Conservation (phyloP, 2,329 filamentous ascomycete species). For the Colletotrichum limetticola region DNA sequence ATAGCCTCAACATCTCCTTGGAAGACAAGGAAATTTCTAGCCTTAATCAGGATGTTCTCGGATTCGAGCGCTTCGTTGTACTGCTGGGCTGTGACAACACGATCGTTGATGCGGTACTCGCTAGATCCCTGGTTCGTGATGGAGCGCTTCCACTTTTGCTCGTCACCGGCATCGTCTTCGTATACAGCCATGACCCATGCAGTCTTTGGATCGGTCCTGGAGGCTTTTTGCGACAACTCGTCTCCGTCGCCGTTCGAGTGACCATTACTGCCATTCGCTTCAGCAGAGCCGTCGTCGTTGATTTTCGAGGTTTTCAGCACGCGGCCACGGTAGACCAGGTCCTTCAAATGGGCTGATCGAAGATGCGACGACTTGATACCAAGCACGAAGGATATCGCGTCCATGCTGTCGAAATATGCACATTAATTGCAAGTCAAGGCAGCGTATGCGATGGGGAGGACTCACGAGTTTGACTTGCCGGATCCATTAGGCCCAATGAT, state of each 20-base stretch:
- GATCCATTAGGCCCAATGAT: conserved; percentile 99
- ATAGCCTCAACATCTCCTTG: conserved; percentile 98
- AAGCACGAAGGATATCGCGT: conserved; percentile 98
- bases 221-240: conserved; percentile 68
- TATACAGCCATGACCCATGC: conserved; percentile 99
- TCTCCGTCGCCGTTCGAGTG: conserved; percentile 69
- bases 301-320: conserved; percentile 93
- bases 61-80: conserved; percentile 94
- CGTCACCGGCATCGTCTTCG: conserved; percentile 94
- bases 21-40: conserved; percentile 97
- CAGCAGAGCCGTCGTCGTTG: conserved; percentile 87
- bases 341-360: conserved; percentile 91
- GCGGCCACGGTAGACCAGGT: conserved; percentile 94
- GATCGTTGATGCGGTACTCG: conserved; percentile 97
- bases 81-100: conserved; percentile 85
- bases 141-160: conserved; percentile 94
- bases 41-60: conserved; percentile 98
- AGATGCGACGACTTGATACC: conserved; percentile 99
- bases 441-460: conserved; percentile 5
- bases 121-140: conserved; percentile 91
- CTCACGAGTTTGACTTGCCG: conserved; percentile 96
- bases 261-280: conserved; percentile 71
- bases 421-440: conserved; percentile 37
- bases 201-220: conserved; percentile 86
- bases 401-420: conserved; percentile 75